phyloP scores from a whole-genome alignment of 139 green algal species.

The Penium margaritaceum region DNA sequence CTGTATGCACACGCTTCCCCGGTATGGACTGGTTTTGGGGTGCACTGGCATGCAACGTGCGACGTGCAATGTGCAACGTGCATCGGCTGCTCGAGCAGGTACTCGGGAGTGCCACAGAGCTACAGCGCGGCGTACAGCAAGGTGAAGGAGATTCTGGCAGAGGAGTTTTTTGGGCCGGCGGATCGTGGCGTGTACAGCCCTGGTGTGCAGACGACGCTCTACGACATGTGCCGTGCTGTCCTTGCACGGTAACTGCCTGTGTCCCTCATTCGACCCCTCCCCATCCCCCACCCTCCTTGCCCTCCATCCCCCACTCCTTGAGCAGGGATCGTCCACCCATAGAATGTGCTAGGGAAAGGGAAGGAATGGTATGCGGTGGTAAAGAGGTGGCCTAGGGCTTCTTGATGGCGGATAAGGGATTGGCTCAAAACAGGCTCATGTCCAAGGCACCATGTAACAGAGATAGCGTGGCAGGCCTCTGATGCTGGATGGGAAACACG shows the following conservation, averaged over 20 bases:
- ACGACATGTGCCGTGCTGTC: conserved; percentile 66
- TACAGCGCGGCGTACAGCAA: conserved; percentile 9
- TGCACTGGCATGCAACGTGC: too few relatives aligned
- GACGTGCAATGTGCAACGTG: too few relatives aligned
- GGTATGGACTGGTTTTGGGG: too few relatives aligned
- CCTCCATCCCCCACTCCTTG: not conserved
- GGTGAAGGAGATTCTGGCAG: conserved; percentile 38
- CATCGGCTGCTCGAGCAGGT: too few relatives aligned
- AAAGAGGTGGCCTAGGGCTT: not conserved
- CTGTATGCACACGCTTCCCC: too few relatives aligned
- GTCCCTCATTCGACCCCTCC: not conserved
- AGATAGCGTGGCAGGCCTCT: too few relatives aligned
- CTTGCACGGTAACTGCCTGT: conserved; percentile 42
- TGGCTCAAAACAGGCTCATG: too few relatives aligned
- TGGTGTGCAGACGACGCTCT: conserved; percentile 84
- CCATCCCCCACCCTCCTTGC: not conserved
- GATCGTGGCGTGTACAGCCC: conserved; percentile 76
- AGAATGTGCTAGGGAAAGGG: too few relatives aligned
- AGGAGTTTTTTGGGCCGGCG: conserved; percentile 75
- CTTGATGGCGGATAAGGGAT: not conserved
- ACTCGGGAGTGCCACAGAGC: not conserved
- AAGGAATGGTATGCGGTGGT: too few relatives aligned
- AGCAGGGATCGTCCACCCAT: too few relatives aligned
- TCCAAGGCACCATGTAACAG: too few relatives aligned
- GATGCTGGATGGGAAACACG: too few relatives aligned